Conservation (phyloP, 371 early-diverging fungal species). For the Haplosporangium sp. region DNA sequence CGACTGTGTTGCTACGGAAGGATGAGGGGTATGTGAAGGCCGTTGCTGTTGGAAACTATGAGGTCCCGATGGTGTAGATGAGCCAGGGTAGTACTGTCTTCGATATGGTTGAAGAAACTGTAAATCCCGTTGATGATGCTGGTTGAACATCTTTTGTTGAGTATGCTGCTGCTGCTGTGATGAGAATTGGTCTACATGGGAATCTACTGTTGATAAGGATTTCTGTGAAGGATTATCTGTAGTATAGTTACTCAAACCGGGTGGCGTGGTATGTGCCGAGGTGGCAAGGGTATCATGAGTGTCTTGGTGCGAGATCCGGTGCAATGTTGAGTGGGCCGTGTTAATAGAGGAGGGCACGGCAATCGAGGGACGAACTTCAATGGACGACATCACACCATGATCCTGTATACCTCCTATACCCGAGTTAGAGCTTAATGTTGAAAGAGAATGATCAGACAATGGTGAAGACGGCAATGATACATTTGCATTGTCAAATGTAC, state of each 20-base stretch:
- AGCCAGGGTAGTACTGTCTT: constrained; percentile 3
- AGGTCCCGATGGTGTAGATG: neutral
- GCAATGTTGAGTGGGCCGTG: constrained; percentile 17
- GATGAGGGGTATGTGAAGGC: neutral
- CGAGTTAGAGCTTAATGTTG: neutral
- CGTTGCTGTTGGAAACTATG: constrained; percentile 2
- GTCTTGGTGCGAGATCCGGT: constrained; percentile 3
- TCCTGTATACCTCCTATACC: neutral
- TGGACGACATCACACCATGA: neutral
- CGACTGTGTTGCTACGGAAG: neutral
- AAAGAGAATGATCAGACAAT: neutral
- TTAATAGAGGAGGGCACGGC: constrained; percentile 29
- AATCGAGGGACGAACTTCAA: constrained; percentile 24
- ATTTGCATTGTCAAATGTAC: neutral
- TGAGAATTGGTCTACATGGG: neutral
- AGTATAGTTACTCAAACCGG: too few relatives aligned
- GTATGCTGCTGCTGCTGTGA: constrained; percentile 11
- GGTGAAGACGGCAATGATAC: constrained; percentile 10
- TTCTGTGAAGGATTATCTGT: neutral
- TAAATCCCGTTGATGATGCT: constrained; percentile 2
- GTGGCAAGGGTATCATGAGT: neutral
- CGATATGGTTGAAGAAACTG: constrained; percentile 9
- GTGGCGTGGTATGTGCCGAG: neutral
- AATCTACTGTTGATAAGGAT: neutral
- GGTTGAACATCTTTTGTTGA: constrained; percentile 3